These are phyloP conservation scores for Nymphaea thermarum DNA, from an alignment of 164 flowering plant genomes.

Conservation along the genomic window DNA sequence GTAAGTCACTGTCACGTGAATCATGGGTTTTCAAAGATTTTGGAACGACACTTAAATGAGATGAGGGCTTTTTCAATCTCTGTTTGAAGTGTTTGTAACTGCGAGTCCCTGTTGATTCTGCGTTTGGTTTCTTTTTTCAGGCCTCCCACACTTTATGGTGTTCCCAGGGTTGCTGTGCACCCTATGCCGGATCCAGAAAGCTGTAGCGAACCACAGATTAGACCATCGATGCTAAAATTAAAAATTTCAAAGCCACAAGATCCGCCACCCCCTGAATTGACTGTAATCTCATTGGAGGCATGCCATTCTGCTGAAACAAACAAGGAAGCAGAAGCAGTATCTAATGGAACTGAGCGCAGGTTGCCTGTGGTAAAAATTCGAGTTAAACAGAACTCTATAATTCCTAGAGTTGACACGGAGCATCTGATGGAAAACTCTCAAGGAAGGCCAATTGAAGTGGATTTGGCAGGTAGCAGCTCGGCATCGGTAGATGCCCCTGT, in stretches of 20 bases:
- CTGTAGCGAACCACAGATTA: conserved; percentile 12
- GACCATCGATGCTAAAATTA: conserved; percentile 33
- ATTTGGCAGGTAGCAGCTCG: conserved; percentile 67
- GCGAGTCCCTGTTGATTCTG: no score
- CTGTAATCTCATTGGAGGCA: conserved; percentile 8
- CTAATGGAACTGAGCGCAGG: conserved; percentile 48
- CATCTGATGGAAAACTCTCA: conserved; percentile 36
- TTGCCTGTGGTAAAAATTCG: conserved; percentile 54
- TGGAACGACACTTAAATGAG: no score
- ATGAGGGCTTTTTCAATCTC: no score
- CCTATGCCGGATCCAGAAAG: neutral
- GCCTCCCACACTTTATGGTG: conserved; percentile 75
- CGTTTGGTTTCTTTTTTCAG: conserved; percentile 16
- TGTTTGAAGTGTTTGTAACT: no score
- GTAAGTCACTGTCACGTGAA: no score
- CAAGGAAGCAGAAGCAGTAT: conserved; percentile 48
- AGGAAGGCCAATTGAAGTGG: conserved; percentile 30
- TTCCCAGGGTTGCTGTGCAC: conserved; percentile 35
- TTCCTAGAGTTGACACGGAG: conserved; percentile 51
- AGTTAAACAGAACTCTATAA: conserved; percentile 51
- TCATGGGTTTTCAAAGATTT: no score
- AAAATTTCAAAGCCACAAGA: conserved; percentile 18
- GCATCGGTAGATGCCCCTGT: conserved; percentile 85
- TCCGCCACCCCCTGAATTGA: neutral
- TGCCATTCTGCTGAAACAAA: conserved; percentile 21